These are phyloP conservation scores for Miscanthus lutarioriparius DNA, from an alignment of 176 grass and related monocot species.

Conservation along the genomic window DNA sequence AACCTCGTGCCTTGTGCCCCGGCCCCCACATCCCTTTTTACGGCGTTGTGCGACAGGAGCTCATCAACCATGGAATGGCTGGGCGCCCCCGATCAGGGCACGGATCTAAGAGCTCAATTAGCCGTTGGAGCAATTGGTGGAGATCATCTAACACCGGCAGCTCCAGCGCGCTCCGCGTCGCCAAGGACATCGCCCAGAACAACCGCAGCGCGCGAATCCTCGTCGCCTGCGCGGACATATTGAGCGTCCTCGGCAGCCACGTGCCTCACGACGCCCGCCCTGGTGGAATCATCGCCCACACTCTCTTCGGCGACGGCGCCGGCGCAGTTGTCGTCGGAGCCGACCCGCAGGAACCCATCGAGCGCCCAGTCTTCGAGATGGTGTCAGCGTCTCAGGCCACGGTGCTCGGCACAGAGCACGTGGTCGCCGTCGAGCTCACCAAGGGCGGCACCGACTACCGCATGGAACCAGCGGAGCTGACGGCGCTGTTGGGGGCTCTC, in stretches of 20 bases:
- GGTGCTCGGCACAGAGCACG: constrained; percentile 25
- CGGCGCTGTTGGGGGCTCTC: constrained; percentile 1
- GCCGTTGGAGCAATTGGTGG: too few relatives aligned
- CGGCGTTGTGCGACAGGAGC: too few relatives aligned
- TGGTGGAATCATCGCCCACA: constrained; percentile 10
- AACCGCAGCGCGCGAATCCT: constrained; percentile 50
- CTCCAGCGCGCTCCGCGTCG: constrained; percentile 40
- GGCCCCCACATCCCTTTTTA: too few relatives aligned
- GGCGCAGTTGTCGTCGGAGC: constrained; percentile 52
- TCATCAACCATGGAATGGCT: too few relatives aligned
- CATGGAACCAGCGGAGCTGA: not conserved
- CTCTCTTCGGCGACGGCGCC: constrained; percentile 50
- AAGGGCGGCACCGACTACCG: not conserved
- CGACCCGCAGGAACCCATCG: not conserved
- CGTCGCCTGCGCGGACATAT: constrained; percentile 33
- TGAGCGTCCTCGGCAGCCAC: not conserved
- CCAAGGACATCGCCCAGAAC: constrained; percentile 63
- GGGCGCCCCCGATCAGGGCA: too few relatives aligned
- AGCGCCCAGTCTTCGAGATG: constrained; percentile 44
- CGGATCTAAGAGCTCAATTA: too few relatives aligned
- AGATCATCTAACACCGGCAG: not conserved
- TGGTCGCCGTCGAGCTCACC: not conserved
- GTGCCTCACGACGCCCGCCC: not conserved
- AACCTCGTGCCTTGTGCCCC: too few relatives aligned
- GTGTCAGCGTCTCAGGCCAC: constrained; percentile 33